phyloP scores from a whole-genome alignment of 257 asterid species.

The Salvia splendens region DNA sequence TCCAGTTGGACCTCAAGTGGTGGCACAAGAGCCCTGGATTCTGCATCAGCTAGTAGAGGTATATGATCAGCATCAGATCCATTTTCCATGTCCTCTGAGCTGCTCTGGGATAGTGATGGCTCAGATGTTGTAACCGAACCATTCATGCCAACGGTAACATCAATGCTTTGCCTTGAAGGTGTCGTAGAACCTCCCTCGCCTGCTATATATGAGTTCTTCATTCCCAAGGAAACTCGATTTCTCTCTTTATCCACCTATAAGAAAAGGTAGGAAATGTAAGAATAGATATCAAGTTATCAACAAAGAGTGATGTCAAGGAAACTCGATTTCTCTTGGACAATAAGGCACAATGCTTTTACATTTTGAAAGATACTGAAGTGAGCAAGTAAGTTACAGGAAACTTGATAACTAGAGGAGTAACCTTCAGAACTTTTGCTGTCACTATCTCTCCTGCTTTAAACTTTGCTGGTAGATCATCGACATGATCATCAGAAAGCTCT shows the following conservation, averaged over 20 bases:
- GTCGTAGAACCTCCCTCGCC: slow-evolving; percentile 43
- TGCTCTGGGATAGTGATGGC: slow-evolving; percentile 37
- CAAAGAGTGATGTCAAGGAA: too few relatives aligned
- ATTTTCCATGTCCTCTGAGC: slow-evolving; percentile 30
- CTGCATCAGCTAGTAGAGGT: slow-evolving; percentile 57
- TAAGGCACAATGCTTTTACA: background rate
- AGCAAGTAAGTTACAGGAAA: background rate
- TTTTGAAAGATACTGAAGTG: background rate
- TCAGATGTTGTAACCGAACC: slow-evolving; percentile 35
- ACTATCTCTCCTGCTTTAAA: slow-evolving; percentile 78
- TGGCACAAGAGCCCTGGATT: slow-evolving; percentile 78
- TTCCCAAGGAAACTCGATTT: slow-evolving; percentile 83
- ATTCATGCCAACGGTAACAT: slow-evolving; percentile 33
- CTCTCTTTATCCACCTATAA: slow-evolving; percentile 88
- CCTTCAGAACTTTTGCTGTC: slow-evolving; percentile 84
- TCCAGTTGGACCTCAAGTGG: slow-evolving; percentile 91
- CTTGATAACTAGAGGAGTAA: slow-evolving; percentile 34
- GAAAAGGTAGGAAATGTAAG: slow-evolving; percentile 3
- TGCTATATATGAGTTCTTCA: slow-evolving; percentile 70
- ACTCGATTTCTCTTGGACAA: slow-evolving; percentile 1
- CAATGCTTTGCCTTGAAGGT: slow-evolving; percentile 34
- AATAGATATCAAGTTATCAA: background rate
- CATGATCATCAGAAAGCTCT: slow-evolving; percentile 77
- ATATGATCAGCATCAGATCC: slow-evolving; percentile 41
- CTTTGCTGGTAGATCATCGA: slow-evolving; percentile 49